Evolutionary conservation across 805 yeast species (phyloP), one percentile per base, ranked within the genome.

Genomic region (Candida sithepensis): DNA sequence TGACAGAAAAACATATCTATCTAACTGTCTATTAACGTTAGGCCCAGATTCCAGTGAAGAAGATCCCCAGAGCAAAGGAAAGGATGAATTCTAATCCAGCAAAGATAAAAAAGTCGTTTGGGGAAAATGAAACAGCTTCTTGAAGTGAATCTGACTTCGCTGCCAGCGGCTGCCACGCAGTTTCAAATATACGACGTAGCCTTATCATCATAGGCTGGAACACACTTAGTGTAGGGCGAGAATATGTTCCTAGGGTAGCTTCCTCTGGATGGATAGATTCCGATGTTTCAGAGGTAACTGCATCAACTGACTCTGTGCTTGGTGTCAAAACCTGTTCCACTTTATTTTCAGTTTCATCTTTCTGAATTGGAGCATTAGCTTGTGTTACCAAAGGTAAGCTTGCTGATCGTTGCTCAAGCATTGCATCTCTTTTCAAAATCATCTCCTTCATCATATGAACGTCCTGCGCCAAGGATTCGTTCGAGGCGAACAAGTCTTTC

Each of bases 401-500:
- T 12, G 6, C 19, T 16, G 12, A 7, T 12, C 12, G n/a, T 7
- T 34, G 19, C 16, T 38, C 42, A 30, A 22, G 21, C 21, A 30
- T 36, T 12, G 9, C 46, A 22, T 56, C 50, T 3, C 51, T 42
- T 18, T 49, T 39, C 9, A 39, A 30, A 4, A 62, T 18, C 13
- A 57, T 54, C 9, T 55, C 47, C 21, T 53, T 58, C 26, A 63
- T 43, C 2, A 26, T 45, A 6, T 47, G 42, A 4, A 60, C 36
- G 16, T 58, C 57, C 7, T 39, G 38, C 21, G 47, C 56, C 26
- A 58, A 42, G 19, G 48, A 49, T 30, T 60, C 57, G 21, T 50
- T 58, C 20, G 71, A 67, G 2, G 71, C 75, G 19, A 84, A 63
- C 2, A 78, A 74, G 7, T 69, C 73, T 53, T 75, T 80, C 12